Evolutionary conservation across 371 early-diverging fungal species (phyloP).

Genomic region (Circinella minor): DNA sequence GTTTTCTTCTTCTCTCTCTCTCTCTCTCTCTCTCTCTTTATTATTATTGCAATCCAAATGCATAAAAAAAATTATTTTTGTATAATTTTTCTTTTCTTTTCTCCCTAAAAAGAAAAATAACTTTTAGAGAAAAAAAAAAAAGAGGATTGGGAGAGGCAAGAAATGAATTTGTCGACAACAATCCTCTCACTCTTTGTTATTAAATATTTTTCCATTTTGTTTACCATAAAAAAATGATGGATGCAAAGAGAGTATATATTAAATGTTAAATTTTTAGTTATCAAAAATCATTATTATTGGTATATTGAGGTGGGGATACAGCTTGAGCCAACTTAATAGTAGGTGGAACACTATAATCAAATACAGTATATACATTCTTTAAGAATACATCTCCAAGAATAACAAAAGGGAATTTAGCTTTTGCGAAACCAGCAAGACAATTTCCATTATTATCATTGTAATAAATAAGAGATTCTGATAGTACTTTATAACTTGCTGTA

Average conservation of each 20-base stretch:
- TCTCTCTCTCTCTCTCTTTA: no score
- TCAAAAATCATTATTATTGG: conserved; percentile 3
- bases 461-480: conserved; percentile 32
- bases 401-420: conserved; percentile 30
- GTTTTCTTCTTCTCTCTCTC: no score
- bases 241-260: neutral
- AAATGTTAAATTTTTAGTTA: neutral
- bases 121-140: no score
- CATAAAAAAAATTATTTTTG: neutral
- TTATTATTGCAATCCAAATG: neutral
- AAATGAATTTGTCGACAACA: no score
- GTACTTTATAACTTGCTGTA: conserved; percentile 22
- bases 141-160: no score
- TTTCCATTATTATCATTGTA: neutral
- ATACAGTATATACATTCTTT: conserved; percentile 55
- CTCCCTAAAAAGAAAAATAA: no score
- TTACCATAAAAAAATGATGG: neutral
- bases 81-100: no score
- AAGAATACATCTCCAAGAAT: conserved; percentile 55
- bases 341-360: conserved; percentile 31
- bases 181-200: no score
- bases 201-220: neutral
- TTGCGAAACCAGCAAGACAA: conserved; percentile 34
- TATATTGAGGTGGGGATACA: no score
- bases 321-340: conserved; percentile 27